phyloP scores from a whole-genome alignment of 2,329 filamentous ascomycete species.

The Corinectria fuckeliana region DNA sequence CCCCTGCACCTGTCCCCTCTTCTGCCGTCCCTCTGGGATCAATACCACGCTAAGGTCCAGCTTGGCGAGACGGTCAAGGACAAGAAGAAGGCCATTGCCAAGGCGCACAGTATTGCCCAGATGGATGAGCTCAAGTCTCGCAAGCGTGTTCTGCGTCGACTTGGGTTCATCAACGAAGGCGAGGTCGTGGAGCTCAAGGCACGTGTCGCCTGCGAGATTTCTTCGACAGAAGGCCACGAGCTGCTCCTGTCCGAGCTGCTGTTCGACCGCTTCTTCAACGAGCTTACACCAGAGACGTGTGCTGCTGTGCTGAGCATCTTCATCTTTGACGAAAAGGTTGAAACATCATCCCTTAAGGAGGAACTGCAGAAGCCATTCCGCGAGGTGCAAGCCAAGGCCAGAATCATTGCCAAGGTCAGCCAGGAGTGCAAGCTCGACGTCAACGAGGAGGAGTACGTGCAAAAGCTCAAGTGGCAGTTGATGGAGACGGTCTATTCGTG shows the following conservation, averaged over 20 bases:
- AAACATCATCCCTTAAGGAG: constrained; percentile 78
- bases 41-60: constrained; percentile 82
- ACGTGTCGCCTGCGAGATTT: constrained; percentile 96
- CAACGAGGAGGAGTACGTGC: constrained; percentile 94
- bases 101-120: constrained; percentile 87
- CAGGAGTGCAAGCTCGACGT: constrained; percentile 91
- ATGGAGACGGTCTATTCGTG: constrained; percentile 97
- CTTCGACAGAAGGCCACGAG: constrained; percentile 88
- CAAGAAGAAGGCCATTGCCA: constrained; percentile 84
- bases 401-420: constrained; percentile 89
- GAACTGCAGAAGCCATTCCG: constrained; percentile 85
- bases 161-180: constrained; percentile 93
- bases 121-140: constrained; percentile 95
- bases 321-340: constrained; percentile 96
- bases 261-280: constrained; percentile 98
- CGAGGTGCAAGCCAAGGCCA: constrained; percentile 86
- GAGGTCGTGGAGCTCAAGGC: constrained; percentile 98
- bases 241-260: constrained; percentile 90
- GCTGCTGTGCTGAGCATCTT: constrained; percentile 90
- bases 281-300: constrained; percentile 84
- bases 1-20: constrained; percentile 90
- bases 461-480: constrained; percentile 89
- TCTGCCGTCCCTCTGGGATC: constrained; percentile 82
- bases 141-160: constrained; percentile 90
- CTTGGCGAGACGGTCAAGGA: constrained; percentile 81